Percentiles rank a stretch among this genome's conserved stretches.
These are phyloP conservation scores for Flaveria robusta DNA, from an alignment of 129 eudicot genomes.

Conservation along the genomic window DNA sequence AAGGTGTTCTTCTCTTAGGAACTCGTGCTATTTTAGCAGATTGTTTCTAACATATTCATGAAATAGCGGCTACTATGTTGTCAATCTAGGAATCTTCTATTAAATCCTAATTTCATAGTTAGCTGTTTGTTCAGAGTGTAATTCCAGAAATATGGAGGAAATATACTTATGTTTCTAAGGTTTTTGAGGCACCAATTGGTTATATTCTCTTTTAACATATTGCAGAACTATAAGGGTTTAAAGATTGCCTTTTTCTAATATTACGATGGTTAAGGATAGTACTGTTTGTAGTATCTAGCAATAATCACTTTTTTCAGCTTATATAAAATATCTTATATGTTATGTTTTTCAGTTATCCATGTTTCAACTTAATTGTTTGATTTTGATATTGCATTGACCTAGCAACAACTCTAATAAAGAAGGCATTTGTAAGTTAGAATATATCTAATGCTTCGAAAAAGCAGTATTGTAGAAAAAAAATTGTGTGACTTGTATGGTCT, in stretches of 20 bases:
- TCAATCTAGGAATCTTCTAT: background rate
- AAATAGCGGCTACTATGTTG: background rate
- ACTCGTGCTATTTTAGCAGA: background rate
- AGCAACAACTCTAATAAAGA: background rate
- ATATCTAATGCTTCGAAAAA: background rate
- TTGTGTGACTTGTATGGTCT: background rate
- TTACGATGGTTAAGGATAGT: background rate
- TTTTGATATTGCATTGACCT: background rate
- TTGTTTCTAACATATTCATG: background rate
- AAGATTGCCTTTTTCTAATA: background rate
- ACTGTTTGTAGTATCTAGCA: background rate
- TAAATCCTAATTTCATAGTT: background rate
- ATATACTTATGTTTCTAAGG: background rate
- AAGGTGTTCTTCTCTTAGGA: constrained; percentile 13
- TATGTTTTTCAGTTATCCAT: background rate
- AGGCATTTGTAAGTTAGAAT: constrained; percentile 2
- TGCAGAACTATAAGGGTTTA: background rate
- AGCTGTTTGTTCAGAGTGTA: constrained; percentile 1
- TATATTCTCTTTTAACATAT: background rate
- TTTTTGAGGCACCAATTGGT: constrained; percentile 6
- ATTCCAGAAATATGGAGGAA: background rate
- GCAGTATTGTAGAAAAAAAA: background rate
- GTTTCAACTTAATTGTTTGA: background rate
- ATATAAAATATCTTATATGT: background rate
- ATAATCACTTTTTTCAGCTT: background rate